phyloP scores from a whole-genome alignment of 2,329 filamentous ascomycete species.

The Fusarium burgessii region DNA sequence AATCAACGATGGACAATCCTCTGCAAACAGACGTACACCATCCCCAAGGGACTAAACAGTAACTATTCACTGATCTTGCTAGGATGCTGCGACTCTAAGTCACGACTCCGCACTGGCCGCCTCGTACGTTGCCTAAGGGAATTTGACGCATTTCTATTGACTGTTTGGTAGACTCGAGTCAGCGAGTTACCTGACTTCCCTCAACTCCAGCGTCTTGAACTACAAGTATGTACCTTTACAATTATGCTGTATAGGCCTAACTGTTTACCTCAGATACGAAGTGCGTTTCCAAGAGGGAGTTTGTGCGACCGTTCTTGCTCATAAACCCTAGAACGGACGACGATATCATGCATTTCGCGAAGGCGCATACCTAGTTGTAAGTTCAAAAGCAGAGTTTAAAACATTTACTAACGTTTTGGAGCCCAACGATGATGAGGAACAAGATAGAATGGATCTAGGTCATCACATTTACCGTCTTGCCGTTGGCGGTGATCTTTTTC shows the following conservation, averaged over 20 bases:
- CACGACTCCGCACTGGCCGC: not conserved
- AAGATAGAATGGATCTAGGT: conserved; percentile 27
- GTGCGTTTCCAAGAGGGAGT: not conserved
- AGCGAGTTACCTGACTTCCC: not conserved
- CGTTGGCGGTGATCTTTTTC: conserved; percentile 18
- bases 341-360: conserved; percentile 24
- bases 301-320: not conserved
- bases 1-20: not conserved
- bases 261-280: not conserved
- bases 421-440: conserved; percentile 28
- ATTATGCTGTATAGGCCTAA: not conserved
- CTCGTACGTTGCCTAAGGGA: not conserved
- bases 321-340: conserved; percentile 2
- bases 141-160: not conserved
- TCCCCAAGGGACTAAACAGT: accelerated
- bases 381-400: not conserved
- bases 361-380: conserved; percentile 18
- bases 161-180: not conserved
- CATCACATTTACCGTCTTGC: conserved; percentile 20
- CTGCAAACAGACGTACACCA: conserved; percentile 8
- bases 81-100: conserved; percentile 3
- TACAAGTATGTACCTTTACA: conserved; percentile 3
- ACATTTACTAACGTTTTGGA: not conserved
- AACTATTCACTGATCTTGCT: not conserved
- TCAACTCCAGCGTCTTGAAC: conserved; percentile 17